These are phyloP conservation scores for Penicillium antarcticum DNA, from an alignment of 495 filamentous ascomycete genomes.

Conservation along the genomic window DNA sequence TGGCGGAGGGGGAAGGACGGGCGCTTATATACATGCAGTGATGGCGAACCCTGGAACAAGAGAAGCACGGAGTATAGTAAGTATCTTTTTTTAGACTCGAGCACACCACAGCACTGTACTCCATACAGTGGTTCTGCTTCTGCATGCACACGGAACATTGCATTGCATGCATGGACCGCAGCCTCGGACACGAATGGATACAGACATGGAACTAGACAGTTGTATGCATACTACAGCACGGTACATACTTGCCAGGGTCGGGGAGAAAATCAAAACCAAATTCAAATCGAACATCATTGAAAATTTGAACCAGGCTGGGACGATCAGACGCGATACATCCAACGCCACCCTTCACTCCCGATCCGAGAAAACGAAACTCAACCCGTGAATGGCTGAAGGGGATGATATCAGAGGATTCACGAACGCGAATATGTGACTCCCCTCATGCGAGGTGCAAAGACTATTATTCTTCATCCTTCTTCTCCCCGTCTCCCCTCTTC, in stretches of 20 bases:
- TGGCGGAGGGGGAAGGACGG: constrained; percentile 6
- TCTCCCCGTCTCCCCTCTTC: neutral
- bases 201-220: no score
- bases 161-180: constrained; percentile 12
- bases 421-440: constrained; percentile 8
- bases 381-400: neutral
- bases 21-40: constrained; percentile 16
- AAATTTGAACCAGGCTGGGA: no score
- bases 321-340: constrained; percentile 15
- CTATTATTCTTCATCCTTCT: constrained; percentile 13
- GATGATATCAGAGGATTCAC: neutral
- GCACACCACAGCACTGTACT: neutral
- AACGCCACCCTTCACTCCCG: neutral
- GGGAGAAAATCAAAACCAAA: neutral
- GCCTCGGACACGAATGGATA: no score
- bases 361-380: neutral
- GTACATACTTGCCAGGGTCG: neutral
- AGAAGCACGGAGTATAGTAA: constrained; percentile 7
- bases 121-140: neutral
- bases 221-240: no score
- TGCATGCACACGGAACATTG: constrained; percentile 13
- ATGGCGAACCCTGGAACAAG: neutral
- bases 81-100: constrained; percentile 13
- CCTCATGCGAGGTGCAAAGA: constrained; percentile 22
- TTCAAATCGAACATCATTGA: no score